Base-by-base conservation (phyloP, 2,329 filamentous ascomycete genomes). In the Emmonsiellopsis sp. region DNA sequence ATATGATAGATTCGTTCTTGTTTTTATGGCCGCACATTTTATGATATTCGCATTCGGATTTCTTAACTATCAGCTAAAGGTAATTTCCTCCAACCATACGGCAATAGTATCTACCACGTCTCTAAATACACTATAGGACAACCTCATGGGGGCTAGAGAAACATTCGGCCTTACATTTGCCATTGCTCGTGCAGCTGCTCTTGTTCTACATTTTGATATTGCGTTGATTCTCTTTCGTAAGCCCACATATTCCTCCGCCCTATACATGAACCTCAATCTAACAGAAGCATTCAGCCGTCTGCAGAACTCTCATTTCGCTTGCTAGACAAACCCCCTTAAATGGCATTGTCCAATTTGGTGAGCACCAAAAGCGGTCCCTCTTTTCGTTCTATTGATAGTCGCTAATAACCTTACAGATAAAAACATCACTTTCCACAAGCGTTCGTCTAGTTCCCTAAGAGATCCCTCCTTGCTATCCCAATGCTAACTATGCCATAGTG, bases 401-500 rank as follows among this genome's bases (percentile, higher is more conserved):
- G 8, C 47, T 49, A 17, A 49, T 36, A 32, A 14, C 45, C 36
- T 42, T 51, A 43, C 52, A 68, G 87, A 90, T 74, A 91, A 90
- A 77, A 90, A 91, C 72, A 90, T 91, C 68, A 88, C 86, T 44
- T 92, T 93, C 71, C 88, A 93, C 74, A 92, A 88, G 72, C 83
- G 62, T 64, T 27, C 40, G 62, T 61, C 36, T 2, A 34, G 21
- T 5, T 21, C 7, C 21, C 11, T 6, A 39, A 21, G 36, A 14
- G 17, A 32, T n/a, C 10, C 17, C 13, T 36, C n/a, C 7, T 7
- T 36, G 17, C 1, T 6, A 33, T 10, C 14, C 7, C 33, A 14
- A 36, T 27, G 42, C 57, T 59, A 57, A 58, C 52, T 13, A 31
- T 6, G 5, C 9, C 42, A n/a, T 56, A 70, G 68, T 79, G 48